phyloP scores from a whole-genome alignment of 2,329 filamentous ascomycete genomes.

The Apiospora aurea region DNA sequence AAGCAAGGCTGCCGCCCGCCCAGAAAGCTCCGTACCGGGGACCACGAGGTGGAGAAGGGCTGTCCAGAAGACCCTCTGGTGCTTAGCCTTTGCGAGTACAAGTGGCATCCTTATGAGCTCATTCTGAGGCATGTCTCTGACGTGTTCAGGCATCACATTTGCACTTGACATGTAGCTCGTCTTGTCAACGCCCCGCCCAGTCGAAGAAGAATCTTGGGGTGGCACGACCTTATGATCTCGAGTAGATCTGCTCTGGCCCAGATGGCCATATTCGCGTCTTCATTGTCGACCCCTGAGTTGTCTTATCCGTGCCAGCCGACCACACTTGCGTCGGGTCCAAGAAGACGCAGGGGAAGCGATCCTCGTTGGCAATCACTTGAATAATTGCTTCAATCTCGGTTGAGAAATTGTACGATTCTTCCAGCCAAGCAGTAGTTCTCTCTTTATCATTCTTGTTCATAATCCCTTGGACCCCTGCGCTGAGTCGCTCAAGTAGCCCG shows the following conservation, averaged over 20 bases:
- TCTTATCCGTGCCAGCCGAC: slow-evolving; percentile 24
- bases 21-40: slow-evolving; percentile 54
- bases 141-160: slow-evolving; percentile 52
- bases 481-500: slow-evolving; percentile 50
- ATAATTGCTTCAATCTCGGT: slow-evolving; percentile 51
- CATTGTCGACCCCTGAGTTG: slow-evolving; percentile 29
- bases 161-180: slow-evolving; percentile 49
- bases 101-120: slow-evolving; percentile 53
- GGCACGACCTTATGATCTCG: slow-evolving; percentile 59
- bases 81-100: slow-evolving; percentile 45
- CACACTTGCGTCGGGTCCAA: slow-evolving; percentile 56
- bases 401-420: slow-evolving; percentile 57
- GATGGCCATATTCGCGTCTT: slow-evolving; percentile 37
- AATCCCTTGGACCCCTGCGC: slow-evolving; percentile 47
- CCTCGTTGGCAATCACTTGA: slow-evolving; percentile 43
- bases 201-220: slow-evolving; percentile 54
- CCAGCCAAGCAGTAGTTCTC: slow-evolving; percentile 55
- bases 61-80: slow-evolving; percentile 53
- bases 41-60: slow-evolving; percentile 55
- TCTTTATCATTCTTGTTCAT: slow-evolving; percentile 41
- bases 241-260: slow-evolving; percentile 56
- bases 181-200: slow-evolving; percentile 55
- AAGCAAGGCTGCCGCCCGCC: slow-evolving; percentile 53
- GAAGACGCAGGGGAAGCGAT: slow-evolving; percentile 55
- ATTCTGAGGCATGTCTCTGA: slow-evolving; percentile 41